Conservation (phyloP, 495 filamentous ascomycete genomes). For the Penicillium longicatenatum region DNA sequence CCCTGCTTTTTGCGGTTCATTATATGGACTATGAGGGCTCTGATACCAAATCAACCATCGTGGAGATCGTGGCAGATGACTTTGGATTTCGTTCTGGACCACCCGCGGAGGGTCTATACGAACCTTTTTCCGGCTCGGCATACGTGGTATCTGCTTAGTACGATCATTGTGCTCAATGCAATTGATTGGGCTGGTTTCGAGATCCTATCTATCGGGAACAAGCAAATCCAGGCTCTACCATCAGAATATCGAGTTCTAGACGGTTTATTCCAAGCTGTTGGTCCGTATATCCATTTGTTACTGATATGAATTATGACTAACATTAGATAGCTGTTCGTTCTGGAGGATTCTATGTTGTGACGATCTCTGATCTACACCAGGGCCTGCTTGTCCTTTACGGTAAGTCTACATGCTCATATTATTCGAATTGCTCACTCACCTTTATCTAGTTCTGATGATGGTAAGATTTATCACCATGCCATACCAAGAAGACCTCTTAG, state of each 20-base stretch:
- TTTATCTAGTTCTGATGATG: conserved; percentile 75
- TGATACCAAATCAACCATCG: conserved; percentile 43
- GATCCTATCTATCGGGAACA: conserved; percentile 74
- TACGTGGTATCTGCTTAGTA: conserved; percentile 78
- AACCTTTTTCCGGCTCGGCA: conserved; percentile 77
- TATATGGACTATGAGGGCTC: conserved; percentile 61
- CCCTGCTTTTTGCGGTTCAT: conserved; percentile 80
- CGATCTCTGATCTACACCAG: conserved; percentile 68
- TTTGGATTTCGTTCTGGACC: conserved; percentile 76
- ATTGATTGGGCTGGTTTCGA: conserved; percentile 84
- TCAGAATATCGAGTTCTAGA: conserved; percentile 65
- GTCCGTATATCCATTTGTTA: conserved; percentile 15
- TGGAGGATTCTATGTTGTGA: conserved; percentile 83
- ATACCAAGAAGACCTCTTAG: conserved; percentile 1
- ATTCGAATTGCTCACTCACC: conserved; percentile 11
- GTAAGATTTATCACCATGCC: conserved; percentile 23
- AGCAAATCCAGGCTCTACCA: conserved; percentile 58
- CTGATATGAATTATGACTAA: conserved; percentile 2
- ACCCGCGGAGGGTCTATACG: conserved; percentile 76
- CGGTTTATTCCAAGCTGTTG: conserved; percentile 79
- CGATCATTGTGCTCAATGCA: conserved; percentile 73
- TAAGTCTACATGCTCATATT: conserved; percentile 14
- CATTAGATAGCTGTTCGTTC: conserved; percentile 62
- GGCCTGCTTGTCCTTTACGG: conserved; percentile 74
- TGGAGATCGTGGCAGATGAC: conserved; percentile 61